Evolutionary conservation across 192 early-diverging fungal genomes (phyloP), one percentile per base, ranked within the genome.

Genomic region (Pilobolus umbonatus): DNA sequence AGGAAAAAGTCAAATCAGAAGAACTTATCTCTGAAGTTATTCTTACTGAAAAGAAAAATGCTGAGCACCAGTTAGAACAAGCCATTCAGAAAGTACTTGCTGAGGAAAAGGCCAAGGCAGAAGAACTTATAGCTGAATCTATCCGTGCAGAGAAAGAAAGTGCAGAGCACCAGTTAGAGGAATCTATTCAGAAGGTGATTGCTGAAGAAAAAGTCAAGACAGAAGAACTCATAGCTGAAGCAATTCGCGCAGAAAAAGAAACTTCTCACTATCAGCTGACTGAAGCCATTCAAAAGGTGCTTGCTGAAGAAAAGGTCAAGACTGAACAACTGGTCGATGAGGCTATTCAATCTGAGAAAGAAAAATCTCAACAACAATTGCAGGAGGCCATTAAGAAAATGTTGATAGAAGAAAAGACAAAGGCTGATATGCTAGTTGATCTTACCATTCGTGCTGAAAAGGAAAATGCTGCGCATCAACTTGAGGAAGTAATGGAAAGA

Each of bases 321-420:
- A 29, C 26, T 22, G 4, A 24, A 24, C 39, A 40, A 29, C 39
- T n/a, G 7, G 28, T 55, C 4, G 53, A 55, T 7, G 58, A 60
- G 32, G 47, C 48, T 10, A 17, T 61, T 21, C 15, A 39, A 29
- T 25, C 31, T 4, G 52, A 54, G 22, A 54, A 54, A 8, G 29
- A 36, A 2, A 8, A 24, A 8, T 11, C 12, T 25, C 47, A 42
- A 1, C 15, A 15, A 11, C 19, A 8, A 19, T 44, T 17, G 6
- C 25, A 49, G 12, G 10, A 49, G 12, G 25, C 17, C 8, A 28
- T 28, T 28, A 49, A 49, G 14, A 7, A 29, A 6, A 49, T 6
- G 29, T 49, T 14, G 5, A 28, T 15, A 6, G 21, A 49, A 1
- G 25, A 49, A 14, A 47, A 47, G 7, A 12, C 22, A 14, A 29